These are phyloP conservation scores for Purpureocillium takamizusanense DNA, from an alignment of 2,329 filamentous ascomycete species.

Conservation along the genomic window DNA sequence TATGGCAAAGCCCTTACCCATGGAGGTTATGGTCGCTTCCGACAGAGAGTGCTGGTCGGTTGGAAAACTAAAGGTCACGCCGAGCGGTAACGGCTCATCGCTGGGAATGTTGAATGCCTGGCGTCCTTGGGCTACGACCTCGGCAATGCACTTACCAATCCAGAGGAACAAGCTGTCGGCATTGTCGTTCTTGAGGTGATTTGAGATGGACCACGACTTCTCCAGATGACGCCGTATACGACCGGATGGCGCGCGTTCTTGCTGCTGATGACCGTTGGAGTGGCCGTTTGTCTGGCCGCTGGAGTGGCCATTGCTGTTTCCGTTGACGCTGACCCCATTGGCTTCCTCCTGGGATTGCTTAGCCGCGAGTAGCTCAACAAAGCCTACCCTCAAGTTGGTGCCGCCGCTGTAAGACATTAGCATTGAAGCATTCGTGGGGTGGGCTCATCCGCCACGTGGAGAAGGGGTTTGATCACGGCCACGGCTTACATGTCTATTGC, in stretches of 20 bases:
- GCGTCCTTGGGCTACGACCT: conserved; percentile 56
- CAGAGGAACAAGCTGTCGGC: conserved; percentile 69
- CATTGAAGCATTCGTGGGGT: neutral
- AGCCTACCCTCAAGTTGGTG: conserved; percentile 60
- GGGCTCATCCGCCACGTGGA: neutral
- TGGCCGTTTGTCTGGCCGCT: conserved; percentile 1
- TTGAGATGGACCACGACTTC: conserved; percentile 64
- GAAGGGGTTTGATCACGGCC: neutral
- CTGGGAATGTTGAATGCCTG: conserved; percentile 29
- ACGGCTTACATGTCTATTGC: conserved; percentile 56
- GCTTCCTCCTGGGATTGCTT: conserved; percentile 6
- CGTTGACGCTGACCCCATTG: conserved; percentile 6
- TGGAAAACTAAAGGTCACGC: conserved; percentile 63
- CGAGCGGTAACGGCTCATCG: conserved; percentile 46
- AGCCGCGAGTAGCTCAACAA: conserved; percentile 49
- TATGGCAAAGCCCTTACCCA: conserved; percentile 64
- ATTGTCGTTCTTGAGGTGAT: conserved; percentile 65
- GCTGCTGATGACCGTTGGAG: neutral
- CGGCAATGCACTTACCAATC: conserved; percentile 70
- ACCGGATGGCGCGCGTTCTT: conserved; percentile 9
- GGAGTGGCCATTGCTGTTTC: neutral
- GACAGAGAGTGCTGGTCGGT: conserved; percentile 56
- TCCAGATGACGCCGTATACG: conserved; percentile 54
- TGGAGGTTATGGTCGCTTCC: conserved; percentile 54
- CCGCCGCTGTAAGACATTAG: conserved; percentile 42